Evolutionary conservation across 768 basidiomycete genomes (phyloP), one percentile per base, ranked within the genome.

Genomic region (Cubamyces lactineus): DNA sequence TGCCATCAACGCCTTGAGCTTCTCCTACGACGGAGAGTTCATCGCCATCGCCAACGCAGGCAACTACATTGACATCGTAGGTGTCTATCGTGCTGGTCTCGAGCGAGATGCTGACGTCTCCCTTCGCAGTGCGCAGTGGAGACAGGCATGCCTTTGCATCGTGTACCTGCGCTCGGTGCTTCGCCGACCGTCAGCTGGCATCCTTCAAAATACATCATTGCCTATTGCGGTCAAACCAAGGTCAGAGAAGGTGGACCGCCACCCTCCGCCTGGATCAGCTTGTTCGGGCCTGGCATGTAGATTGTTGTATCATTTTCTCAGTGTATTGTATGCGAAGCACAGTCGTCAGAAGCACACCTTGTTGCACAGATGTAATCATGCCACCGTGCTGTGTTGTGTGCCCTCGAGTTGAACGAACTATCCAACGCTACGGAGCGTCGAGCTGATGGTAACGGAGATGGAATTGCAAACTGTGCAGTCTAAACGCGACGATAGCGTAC

Each of bases 11-110:
- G 82, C 83, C 19, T 73, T 92, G 19, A 91, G 87, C 71, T 94
- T 92, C 79, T 92, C 90, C 13, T 81, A 87, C 64, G 91, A 93
- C 66, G 91, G 91, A 38, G 91, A 94, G 77, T 93, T 87, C 69
- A 73, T 93, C 48, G 91, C 91, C 17, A 86, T 92, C 52, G 87
- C 91, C 9, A 89, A 79, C 63, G 79, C 82, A 9, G 89, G 89
- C 19, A 75, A 77, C 30, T 92, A 91, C 65, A 87, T 92, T 54
- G 91, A 92, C 63, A 89, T 92, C 45, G 90, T 91, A 65, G 59
- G 89, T n/a, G 40, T 17, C 45, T 3, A 6, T 5, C 6, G 2
- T 39, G 1, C 1, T 50, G 12, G 15, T 5, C 21, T 42, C 19
- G 46, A 53, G 5, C 50, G 30, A 39, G 47, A 57, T 65, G 38